Base-by-base conservation (phyloP, 768 basidiomycete species). In the Naganishia onofrii region DNA sequence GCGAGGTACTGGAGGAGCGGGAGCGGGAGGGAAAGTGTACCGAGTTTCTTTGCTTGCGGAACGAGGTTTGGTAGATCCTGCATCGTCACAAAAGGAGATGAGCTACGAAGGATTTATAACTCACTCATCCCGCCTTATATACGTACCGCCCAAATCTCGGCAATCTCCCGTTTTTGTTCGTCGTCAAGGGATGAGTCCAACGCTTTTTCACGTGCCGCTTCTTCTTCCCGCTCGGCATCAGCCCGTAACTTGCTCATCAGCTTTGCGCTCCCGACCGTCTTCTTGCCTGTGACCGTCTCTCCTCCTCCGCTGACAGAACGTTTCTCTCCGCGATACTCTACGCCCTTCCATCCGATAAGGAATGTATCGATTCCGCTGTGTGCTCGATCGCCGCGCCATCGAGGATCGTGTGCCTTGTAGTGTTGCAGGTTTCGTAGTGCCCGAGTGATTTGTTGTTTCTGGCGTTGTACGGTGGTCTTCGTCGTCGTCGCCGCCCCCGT, bases 251-350 rank as follows among this genome's bases (percentile, higher is more conserved):
- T 66, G 48, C 71, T 70, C 32, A 68, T 72, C 53, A 74, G 42
- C 31, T 75, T 76, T n/a, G 74, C 70, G 17, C 72, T 70, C 9
- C 75, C 79, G 3, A 74, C 79, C 76, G 23, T 76, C 77, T 46
- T 74, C 71, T n/a, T n/a, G n/a, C n/a, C n/a, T n/a, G n/a, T n/a
- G n/a, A n/a, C n/a, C n/a, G n/a, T n/a, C n/a, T 29, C 19, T 7
- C 23, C 13, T 53, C 31, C 52, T 66, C 64, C 12, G 9, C 66
- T 23, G 64, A 54, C 34, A 5, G 19, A 31, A 6, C 36, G 26
- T 51, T 73, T 74, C 38, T 73, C 60, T 0, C 79, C 79, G 44
- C 70, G 74, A 68, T 79, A 80, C 68, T 80, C 78, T 7, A 80
- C 70, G 1, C 78, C 78, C 64, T 75, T 74, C 69, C 76, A 80